These are phyloP conservation scores for Trametes elegans DNA, from an alignment of 768 basidiomycete species.

Conservation along the genomic window DNA sequence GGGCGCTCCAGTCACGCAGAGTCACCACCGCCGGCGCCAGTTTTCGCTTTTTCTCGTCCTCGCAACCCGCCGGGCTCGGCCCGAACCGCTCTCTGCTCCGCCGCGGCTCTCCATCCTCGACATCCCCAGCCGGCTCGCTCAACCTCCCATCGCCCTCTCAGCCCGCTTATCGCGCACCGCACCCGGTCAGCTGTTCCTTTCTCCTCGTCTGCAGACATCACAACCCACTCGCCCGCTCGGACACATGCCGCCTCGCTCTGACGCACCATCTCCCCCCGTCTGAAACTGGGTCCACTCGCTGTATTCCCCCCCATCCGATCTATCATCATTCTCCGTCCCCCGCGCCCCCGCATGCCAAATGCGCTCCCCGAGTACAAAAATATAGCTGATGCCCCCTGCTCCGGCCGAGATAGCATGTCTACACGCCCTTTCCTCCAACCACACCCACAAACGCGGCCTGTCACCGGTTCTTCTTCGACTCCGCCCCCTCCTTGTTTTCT, in stretches of 20 bases:
- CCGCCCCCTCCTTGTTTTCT: slow-evolving; percentile 32
- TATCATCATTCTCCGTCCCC: slow-evolving; percentile 13
- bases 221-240: neutral
- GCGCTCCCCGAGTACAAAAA: slow-evolving; percentile 1
- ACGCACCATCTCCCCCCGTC: slow-evolving; percentile 1
- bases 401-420: slow-evolving; percentile 24
- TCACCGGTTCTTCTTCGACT: slow-evolving; percentile 38
- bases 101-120: neutral
- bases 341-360: slow-evolving; percentile 6
- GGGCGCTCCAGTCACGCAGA: slow-evolving; percentile 4
- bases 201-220: neutral
- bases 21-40: slow-evolving; percentile 12
- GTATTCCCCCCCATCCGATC: slow-evolving; percentile 12
- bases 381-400: slow-evolving; percentile 13
- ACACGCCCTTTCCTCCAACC: slow-evolving; percentile 3
- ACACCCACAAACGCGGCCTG: slow-evolving; percentile 13
- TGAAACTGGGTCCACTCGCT: neutral
- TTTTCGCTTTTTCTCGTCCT: slow-evolving; percentile 13
- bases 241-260: neutral
- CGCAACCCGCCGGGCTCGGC: slow-evolving; percentile 13
- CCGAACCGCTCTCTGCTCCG: neutral
- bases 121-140: neutral
- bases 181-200: neutral
- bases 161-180: neutral
- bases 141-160: neutral